Evolutionary conservation across 352 stramenopile genomes (phyloP).

Genomic region (Aphanomyces euteiches): DNA sequence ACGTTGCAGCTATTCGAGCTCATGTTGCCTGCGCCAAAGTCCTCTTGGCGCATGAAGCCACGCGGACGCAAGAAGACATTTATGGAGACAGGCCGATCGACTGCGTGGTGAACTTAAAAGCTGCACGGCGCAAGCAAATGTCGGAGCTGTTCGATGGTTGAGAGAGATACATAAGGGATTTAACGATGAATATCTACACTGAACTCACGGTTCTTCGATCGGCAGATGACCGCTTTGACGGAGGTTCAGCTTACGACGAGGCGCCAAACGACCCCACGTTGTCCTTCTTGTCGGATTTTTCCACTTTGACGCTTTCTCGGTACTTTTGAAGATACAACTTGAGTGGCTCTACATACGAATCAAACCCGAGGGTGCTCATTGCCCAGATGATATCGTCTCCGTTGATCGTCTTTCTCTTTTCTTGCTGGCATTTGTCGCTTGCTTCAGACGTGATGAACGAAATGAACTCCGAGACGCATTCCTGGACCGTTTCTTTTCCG

Average conservation of each 20-base stretch:
- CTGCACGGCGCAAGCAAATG: not conserved
- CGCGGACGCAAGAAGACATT: constrained; percentile 40
- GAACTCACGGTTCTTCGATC: not conserved
- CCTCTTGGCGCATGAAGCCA: constrained; percentile 46
- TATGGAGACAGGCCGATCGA: constrained; percentile 57
- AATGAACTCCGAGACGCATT: constrained; percentile 99
- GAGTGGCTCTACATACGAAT: constrained; percentile 99
- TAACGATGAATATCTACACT: constrained; percentile 10
- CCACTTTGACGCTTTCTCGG: constrained; percentile 89
- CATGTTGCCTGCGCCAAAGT: constrained; percentile 44
- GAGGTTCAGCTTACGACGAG: constrained; percentile 53
- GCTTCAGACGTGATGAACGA: constrained; percentile 99
- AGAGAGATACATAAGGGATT: constrained; percentile 17
- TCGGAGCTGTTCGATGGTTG: not conserved
- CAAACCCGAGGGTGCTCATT: constrained; percentile 99
- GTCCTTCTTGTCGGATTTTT: constrained; percentile 90
- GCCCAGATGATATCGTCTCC: constrained; percentile 99
- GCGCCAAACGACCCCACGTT: constrained; percentile 82
- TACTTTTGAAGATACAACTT: constrained; percentile 99
- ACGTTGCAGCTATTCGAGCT: constrained; percentile 58
- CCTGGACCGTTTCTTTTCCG: constrained; percentile 99
- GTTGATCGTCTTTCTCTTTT: constrained; percentile 99
- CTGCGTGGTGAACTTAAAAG: constrained; percentile 22
- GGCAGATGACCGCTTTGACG: not conserved
- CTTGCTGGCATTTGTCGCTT: constrained; percentile 98